Evolutionary conservation across 257 asterid species (phyloP), one percentile per base, ranked within the genome.

Genomic region (Ilex asprella): DNA sequence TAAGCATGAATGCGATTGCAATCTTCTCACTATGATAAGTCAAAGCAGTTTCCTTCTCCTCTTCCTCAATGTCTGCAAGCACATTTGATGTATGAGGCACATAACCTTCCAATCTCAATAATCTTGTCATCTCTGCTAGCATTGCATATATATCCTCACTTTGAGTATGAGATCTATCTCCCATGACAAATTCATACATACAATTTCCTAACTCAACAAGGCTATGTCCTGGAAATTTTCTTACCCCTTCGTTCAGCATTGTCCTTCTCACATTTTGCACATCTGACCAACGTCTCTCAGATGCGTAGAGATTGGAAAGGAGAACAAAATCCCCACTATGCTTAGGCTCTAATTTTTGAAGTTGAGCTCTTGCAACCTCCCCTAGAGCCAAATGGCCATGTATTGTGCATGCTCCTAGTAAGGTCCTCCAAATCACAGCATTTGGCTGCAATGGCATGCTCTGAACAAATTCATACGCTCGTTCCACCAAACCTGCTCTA

Each of bases 331-430:
- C 57, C 27, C 57, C 57, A 21, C 30, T 7, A 53, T 53, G 57
- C 30, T 53, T 53, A 7, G 57, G 57, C 30, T 53, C 57, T 53
- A 53, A 53, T 53, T 3, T n/a, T 21, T 53, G 27, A 53, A 53
- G 57, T 15, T 53, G 27, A 53, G 57, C 27, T 21, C 30, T 53
- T 15, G 30, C 57, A 15, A 53, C 30, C 57, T 53, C 30, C 30
- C 57, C 57, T 14, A 53, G 30, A 53, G 57, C 57, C 57, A 53
- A 53, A 53, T 53, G 57, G n/a, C 57, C 57, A 21, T 53, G 57
- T 2, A 53, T 53, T 15, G 57, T 53, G 30, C 57, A 53, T 15
- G 57, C 57, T 14, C 57, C 57, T 7, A 53, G 57, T 14, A 53
- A 14, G 10, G 57, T 53, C 57, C 57, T 53, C 57, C 57, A 53